Evolutionary conservation across 331 rosid genomes (phyloP).

Genomic region (Rhamnella rubrinervis): DNA sequence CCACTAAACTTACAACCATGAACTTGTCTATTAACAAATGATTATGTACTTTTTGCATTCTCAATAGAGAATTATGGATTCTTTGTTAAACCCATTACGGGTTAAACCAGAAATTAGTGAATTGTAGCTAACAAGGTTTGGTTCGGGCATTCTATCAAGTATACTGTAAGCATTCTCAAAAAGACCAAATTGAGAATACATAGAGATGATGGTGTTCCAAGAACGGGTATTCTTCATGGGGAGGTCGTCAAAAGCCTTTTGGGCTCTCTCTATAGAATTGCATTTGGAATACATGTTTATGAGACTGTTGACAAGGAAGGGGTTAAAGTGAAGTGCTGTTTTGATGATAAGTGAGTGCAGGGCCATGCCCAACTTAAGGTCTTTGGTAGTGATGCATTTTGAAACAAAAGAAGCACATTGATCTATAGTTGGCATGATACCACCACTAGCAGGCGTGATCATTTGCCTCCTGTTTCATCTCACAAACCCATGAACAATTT

Average conservation of each 20-base stretch:
- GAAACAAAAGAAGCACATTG: constrained; percentile 36
- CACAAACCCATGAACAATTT: too few species aligned
- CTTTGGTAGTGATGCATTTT: constrained; percentile 37
- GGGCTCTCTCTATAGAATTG: constrained; percentile 35
- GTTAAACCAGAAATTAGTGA: constrained; percentile 49
- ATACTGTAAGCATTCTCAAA: constrained; percentile 32
- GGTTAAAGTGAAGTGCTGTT: constrained; percentile 42
- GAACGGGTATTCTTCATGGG: constrained; percentile 48
- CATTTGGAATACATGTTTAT: constrained; percentile 56
- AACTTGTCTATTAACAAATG: constrained; percentile 41
- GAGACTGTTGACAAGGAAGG: constrained; percentile 45
- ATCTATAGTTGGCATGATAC: background rate
- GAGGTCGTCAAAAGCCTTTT: constrained; percentile 46
- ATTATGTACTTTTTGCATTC: constrained; percentile 33
- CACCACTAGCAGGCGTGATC: too few species aligned
- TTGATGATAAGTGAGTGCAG: constrained; percentile 52
- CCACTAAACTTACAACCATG: constrained; percentile 52
- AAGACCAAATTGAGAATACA: constrained; percentile 34
- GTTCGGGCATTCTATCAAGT: constrained; percentile 53
- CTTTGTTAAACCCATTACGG: constrained; percentile 36
- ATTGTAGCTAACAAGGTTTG: constrained; percentile 55
- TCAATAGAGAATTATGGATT: constrained; percentile 35
- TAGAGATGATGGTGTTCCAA: constrained; percentile 54
- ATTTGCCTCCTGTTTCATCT: too few species aligned
- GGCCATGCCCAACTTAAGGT: constrained; percentile 39